Base-by-base conservation (phyloP, 1,284 basidiomycete genomes). In the Inonotus hispidus region DNA sequence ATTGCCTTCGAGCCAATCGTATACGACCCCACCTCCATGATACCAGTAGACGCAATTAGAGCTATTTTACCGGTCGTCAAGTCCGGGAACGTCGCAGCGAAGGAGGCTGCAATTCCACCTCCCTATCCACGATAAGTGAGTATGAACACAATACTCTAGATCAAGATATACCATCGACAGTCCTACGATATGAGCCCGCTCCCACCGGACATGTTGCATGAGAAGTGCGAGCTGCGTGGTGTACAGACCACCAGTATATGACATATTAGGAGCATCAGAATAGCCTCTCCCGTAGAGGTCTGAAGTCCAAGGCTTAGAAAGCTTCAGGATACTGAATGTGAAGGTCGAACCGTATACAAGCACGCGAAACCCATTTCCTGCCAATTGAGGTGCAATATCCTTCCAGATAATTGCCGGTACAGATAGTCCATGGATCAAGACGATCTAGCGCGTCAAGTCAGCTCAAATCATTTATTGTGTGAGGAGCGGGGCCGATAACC, bases 231-330 rank as follows among this genome's bases (percentile, higher is more conserved):
- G 84, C 67, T 92, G 88, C 0, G 83, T 85, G 0, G 83, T 83
- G 71, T 88, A 87, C 4, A 92, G 75, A 2, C 75, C 72, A 1
- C 79, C 73, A 65, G 87, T 79, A 69, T 92, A 90, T 1, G 78
- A 80, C 5, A 79, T 80, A 35, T 82, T 78, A 0, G 87, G 89
- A 1, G 88, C 88, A 64, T 90, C 89, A 0, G 87, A 88, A 71
- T 91, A 92, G 8, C 90, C 90, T 38, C 89, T 80, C 14, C 89
- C 90, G 63, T 90, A 91, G 14, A 92, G 75, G 73, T 92, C 89
- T 90, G 64, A 14, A 43, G 16, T 13, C 25, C 29, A 25, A 50
- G 19, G 0, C 16, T 32, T 35, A 49, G 11, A 47, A 10, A 14
- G 54, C 25, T n/a, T 16, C 41, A 49, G 35, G 39, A 50, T 32